phyloP scores from a whole-genome alignment of 2,329 filamentous ascomycete species.

The Delphinella strobiligena region DNA sequence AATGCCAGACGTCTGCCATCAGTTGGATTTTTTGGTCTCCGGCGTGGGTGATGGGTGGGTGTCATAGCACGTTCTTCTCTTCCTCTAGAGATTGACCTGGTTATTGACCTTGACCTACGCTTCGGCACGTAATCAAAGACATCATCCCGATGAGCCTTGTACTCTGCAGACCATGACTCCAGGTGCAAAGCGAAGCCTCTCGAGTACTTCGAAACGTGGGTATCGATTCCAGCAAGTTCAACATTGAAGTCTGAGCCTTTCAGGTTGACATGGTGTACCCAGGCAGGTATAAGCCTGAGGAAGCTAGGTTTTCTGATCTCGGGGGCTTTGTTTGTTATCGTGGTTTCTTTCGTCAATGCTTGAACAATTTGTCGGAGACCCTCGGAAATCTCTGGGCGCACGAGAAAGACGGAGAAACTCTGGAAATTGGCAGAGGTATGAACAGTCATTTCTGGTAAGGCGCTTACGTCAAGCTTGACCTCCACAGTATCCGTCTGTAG shows the following conservation, averaged over 20 bases:
- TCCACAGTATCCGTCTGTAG: constrained; percentile 82
- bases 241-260: constrained; percentile 82
- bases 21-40: constrained; percentile 26
- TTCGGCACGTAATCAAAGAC: constrained; percentile 43
- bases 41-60: constrained; percentile 18
- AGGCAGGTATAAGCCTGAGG: constrained; percentile 65
- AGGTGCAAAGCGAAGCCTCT: constrained; percentile 77
- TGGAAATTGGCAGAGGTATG: constrained; percentile 68
- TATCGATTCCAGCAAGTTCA: constrained; percentile 81
- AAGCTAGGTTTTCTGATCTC: constrained; percentile 48
- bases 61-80: constrained; percentile 38
- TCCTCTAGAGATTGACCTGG: constrained; percentile 26
- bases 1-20: constrained; percentile 76
- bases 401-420: constrained; percentile 79
- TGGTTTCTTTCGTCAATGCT: constrained; percentile 62
- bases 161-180: constrained; percentile 79
- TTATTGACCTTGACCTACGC: constrained; percentile 61
- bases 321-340: constrained; percentile 28
- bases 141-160: constrained; percentile 62
- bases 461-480: constrained; percentile 71
- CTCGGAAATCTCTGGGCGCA: constrained; percentile 83
- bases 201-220: constrained; percentile 67
- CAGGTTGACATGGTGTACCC: constrained; percentile 73
- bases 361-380: constrained; percentile 84
- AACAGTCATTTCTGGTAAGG: constrained; percentile 75